Conservation (phyloP, 139 green algal genomes). For the Chlorella sp. region DNA sequence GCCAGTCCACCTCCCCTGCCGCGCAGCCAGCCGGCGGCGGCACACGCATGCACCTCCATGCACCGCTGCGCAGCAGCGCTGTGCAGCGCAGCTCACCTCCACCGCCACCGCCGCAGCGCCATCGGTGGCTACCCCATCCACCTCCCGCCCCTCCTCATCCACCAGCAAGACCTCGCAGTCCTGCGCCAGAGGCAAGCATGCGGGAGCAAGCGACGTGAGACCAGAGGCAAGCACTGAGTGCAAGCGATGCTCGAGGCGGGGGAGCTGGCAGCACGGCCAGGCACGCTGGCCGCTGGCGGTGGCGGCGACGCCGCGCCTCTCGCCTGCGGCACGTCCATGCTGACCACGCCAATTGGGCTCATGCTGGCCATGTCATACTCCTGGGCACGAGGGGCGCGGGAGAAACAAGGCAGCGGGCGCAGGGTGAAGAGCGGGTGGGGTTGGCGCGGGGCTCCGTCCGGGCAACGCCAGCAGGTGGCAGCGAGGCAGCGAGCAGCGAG, state of each 20-base stretch:
- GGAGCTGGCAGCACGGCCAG: background rate
- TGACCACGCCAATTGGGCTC: slow-evolving; percentile 61
- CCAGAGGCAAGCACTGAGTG: background rate
- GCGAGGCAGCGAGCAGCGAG: background rate
- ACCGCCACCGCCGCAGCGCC: slow-evolving; percentile 51
- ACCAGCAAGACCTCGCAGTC: slow-evolving; percentile 38
- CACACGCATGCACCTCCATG: background rate
- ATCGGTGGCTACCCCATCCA: slow-evolving; percentile 30
- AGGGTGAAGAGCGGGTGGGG: background rate
- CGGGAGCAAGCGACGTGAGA: background rate
- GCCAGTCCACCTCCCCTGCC: no score
- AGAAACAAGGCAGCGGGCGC: background rate
- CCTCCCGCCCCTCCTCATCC: slow-evolving; percentile 7
- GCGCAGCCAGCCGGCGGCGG: no score
- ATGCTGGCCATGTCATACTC: slow-evolving; percentile 63
- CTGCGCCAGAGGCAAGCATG: background rate
- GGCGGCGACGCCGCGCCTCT: background rate
- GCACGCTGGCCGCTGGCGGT: background rate
- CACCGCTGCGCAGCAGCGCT: background rate
- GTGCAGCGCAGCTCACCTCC: slow-evolving; percentile 20
- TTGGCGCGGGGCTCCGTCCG: background rate
- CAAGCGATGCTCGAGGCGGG: background rate
- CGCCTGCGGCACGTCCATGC: slow-evolving; percentile 42
- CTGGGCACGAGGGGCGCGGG: background rate
- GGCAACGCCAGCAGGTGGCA: background rate